Percentiles rank a stretch among this genome's conserved stretches.
These are phyloP conservation scores for Kondoa malvinella DNA, from an alignment of 768 basidiomycete genomes.

Conservation along the genomic window DNA sequence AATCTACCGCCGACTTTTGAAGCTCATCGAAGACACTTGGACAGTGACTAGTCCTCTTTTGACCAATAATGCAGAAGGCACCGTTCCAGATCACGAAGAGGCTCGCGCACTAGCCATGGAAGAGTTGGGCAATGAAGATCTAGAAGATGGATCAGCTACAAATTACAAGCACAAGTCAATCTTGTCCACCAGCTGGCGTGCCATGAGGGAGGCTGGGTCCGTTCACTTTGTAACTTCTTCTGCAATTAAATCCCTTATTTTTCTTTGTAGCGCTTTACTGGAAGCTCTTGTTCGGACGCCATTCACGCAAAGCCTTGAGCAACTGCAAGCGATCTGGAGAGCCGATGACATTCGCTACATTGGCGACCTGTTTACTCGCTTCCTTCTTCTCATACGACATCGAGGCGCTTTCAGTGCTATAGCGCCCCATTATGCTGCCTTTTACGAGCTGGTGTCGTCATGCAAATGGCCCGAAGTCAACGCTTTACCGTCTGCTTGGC, in stretches of 20 bases:
- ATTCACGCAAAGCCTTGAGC: neutral
- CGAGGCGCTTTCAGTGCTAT: slow-evolving; percentile 14
- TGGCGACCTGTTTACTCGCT: slow-evolving; percentile 7
- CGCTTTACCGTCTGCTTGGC: neutral
- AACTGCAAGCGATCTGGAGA: slow-evolving; percentile 2
- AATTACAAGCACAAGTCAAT: slow-evolving; percentile 7
- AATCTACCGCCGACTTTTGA: neutral
- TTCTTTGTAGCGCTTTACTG: neutral
- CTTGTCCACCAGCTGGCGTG: slow-evolving; percentile 10
- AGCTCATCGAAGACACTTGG: neutral
- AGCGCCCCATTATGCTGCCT: neutral
- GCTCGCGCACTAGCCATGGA: neutral
- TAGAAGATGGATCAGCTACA: slow-evolving; percentile 1
- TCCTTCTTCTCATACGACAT: slow-evolving; percentile 11
- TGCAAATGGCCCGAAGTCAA: neutral
- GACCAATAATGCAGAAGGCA: neutral
- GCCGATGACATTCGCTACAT: slow-evolving; percentile 3
- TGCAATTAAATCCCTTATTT: neutral
- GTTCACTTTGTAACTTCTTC: neutral
- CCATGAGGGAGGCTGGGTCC: slow-evolving; percentile 17
- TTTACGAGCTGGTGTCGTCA: neutral
- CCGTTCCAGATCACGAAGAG: slow-evolving; percentile 2
- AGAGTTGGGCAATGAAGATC: neutral
- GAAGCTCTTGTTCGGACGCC: neutral
- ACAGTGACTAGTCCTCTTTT: neutral